Evolutionary conservation across 139 green algal species (phyloP), one percentile per base, ranked within the genome.

Genomic region (Trebouxia sp.): DNA sequence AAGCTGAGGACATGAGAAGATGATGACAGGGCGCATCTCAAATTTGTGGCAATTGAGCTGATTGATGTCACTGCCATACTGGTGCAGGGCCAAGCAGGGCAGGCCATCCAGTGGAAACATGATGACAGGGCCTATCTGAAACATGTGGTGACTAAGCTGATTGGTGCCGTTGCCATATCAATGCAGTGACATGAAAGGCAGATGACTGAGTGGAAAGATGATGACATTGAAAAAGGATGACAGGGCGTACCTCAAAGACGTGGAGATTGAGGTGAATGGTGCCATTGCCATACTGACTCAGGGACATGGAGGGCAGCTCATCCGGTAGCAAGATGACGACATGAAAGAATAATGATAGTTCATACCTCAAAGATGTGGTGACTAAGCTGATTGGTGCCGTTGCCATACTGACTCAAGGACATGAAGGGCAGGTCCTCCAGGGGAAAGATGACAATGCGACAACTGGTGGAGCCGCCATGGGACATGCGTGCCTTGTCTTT

Each of bases 391-490:
- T 66, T 65, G 12, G 37, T 55, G 43, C 32, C 45, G 32, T 55
- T 43, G n/a, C 45, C 42, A 32, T 65, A 80, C 20, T 22, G 43
- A 7, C 47, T 50, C 48, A 65, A 50, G 14, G 51, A 7, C 28
- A 65, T 47, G 35, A 53, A 45, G 12, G 51, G 74, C 47, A 79
- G 2, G 42, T 43, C 74, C 10, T 24, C 12, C 17, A 62, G 28
- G 37, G n/a, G 10, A 30, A 56, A 45, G 8, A 79, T 79, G 28
- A 79, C 43, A 10, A 79, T 26, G 47, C 74, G 41, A 38, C 69
- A 77, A 22, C 39, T 77, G 32, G 62, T 45, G 32, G 62, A 72
- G 12, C 62, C 62, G 75, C 74, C 74, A 87, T 76, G 47, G 39
- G 53, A 38, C 6, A 42, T 17, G 26, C 32, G 75, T 22, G 55